Evolutionary conservation across 768 basidiomycete genomes (phyloP).

Genomic region (Tylopilus felleus): DNA sequence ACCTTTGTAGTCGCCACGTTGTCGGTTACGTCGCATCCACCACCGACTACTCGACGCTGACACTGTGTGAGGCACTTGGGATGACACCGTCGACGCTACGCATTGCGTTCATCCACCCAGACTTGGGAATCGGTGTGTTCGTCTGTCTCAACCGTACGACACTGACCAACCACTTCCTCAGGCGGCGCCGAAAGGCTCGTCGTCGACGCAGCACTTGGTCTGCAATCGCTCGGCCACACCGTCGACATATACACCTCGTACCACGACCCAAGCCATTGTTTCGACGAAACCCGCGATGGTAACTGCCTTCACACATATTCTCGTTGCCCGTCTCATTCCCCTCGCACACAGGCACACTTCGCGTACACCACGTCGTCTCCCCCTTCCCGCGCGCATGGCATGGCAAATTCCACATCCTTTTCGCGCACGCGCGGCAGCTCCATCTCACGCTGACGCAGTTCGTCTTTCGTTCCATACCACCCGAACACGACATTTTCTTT

Average conservation of each 20-base stretch:
- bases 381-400: constrained; percentile 77
- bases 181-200: constrained; percentile 95
- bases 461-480: constrained; percentile 48
- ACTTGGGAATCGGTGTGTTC: constrained; percentile 82
- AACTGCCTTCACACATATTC: not conserved
- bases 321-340: constrained; percentile 13
- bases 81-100: constrained; percentile 37
- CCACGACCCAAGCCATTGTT: constrained; percentile 83
- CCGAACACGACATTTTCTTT: constrained; percentile 77
- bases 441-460: constrained; percentile 59
- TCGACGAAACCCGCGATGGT: constrained; percentile 94
- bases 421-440: constrained; percentile 85
- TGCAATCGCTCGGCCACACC: constrained; percentile 79
- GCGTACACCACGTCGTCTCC: constrained; percentile 65
- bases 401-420: constrained; percentile 85
- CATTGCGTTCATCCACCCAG: constrained; percentile 90
- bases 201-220: constrained; percentile 89
- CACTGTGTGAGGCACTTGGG: too few relatives aligned
- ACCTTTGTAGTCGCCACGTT: too few relatives aligned
- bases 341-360: constrained; percentile 63
- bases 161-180: constrained; percentile 28
- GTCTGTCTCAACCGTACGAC: not conserved
- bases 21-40: not conserved
- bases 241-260: constrained; percentile 95
- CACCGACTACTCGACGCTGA: not conserved